A percentile compares a stretch with the other conserved stretches of the same genome.
These are phyloP conservation scores for Fereydounia khargensis DNA, from an alignment of 1,284 basidiomycete genomes.

Conservation along the genomic window DNA sequence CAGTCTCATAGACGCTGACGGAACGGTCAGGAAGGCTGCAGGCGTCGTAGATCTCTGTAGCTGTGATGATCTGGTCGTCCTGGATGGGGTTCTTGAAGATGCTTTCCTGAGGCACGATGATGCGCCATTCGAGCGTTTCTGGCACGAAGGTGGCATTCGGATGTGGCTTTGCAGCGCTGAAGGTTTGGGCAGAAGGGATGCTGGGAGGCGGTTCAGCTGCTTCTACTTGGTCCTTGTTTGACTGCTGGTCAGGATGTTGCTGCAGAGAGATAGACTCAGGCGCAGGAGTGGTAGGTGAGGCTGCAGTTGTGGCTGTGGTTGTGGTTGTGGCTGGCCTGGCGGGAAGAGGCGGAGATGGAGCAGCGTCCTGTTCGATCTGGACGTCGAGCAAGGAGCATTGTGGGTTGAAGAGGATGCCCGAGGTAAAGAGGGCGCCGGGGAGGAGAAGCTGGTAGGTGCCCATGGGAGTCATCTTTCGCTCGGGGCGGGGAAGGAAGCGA, in stretches of 20 bases:
- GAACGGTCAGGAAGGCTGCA: conserved; percentile 11
- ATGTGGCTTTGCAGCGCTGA: conserved; percentile 23
- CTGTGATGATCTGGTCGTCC: not conserved
- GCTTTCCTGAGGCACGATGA: conserved; percentile 14
- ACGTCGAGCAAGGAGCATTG: conserved; percentile 8
- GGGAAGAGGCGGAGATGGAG: not conserved
- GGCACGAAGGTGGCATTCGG: conserved; percentile 30
- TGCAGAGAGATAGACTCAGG: not conserved
- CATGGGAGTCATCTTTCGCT: not conserved
- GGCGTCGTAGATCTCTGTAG: conserved; percentile 15
- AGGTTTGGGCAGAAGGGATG: conserved; percentile 6
- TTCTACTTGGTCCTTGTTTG: too few relatives aligned
- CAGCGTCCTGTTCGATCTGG: conserved; percentile 1
- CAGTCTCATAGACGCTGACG: conserved; percentile 20
- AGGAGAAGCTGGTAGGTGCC: conserved; percentile 8
- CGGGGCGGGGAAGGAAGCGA: not conserved
- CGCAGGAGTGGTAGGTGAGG: not conserved
- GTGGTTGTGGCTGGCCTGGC: not conserved
- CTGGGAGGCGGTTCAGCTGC: too few relatives aligned
- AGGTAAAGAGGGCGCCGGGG: conserved; percentile 19
- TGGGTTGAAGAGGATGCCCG: conserved; percentile 28
- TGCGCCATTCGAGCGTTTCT: conserved; percentile 35
- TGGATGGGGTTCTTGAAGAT: conserved; percentile 1
- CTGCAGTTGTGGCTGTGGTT: not conserved
- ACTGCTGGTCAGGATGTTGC: not conserved